Base-by-base conservation (phyloP, 2,329 filamentous ascomycete species). In the Colletotrichum tropicicola region DNA sequence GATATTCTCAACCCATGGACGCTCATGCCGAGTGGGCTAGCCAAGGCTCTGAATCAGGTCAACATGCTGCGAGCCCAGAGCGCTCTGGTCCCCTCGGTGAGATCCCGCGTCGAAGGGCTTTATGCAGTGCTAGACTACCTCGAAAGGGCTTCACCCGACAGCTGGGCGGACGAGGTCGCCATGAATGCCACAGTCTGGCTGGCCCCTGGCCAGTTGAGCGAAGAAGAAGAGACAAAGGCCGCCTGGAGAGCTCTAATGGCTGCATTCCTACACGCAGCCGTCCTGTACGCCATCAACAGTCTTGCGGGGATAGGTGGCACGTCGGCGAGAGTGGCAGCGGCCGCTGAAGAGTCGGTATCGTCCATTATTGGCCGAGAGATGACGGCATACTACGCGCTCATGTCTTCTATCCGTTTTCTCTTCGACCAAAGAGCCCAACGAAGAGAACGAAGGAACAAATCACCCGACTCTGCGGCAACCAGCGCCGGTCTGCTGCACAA, bases 401-500 rank as follows among this genome's bases (percentile, higher is more conserved):
- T 63, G 1, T n/a, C 5, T 1, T n/a, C 45, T 0, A 43, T 59
- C 3, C 59, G 39, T 8, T 3, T 45, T 12, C 37, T 63, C 13
- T 53, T 63, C 19, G 35, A 44, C 23, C 54, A 63, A 47, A 59
- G 59, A 32, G 7, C 15, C 37, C 28, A 23, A 8, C 53, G 12
- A 9, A 3, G 30, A 7, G 0, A 3, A 1, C 21, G 23, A 30
- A 43, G 17, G 21, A 6, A 19, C 6, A 37, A 1, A 19, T 4
- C n/a, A 7, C 10, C 39, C 0, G 21, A 6, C 5, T 5, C 39
- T 7, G 4, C 12, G 7, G 39, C 48, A n/a, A 48, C n/a, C 3
- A 59, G 56, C 27, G 56, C 56, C 10, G 61, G 61, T 2, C 7
- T 55, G 23, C 3, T 55, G 3, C 56, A 54, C 56, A 60, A 45